phyloP scores from a whole-genome alignment of 1,284 basidiomycete species.

The Moesziomyces aphidis region DNA sequence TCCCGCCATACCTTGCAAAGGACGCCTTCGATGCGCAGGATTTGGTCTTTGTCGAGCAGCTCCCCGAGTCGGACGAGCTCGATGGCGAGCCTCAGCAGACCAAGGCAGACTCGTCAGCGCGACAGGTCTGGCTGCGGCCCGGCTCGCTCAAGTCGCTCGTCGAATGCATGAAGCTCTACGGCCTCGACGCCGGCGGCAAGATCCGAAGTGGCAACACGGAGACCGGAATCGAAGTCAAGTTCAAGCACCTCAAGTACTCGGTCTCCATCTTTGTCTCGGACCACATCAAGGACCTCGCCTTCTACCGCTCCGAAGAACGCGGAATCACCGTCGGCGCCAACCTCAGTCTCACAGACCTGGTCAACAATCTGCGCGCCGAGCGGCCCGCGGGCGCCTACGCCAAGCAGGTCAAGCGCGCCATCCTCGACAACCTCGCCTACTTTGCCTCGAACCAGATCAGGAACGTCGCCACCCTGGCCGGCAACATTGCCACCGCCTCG shows the following conservation, averaged over 20 bases:
- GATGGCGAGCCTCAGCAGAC: constrained; percentile 16
- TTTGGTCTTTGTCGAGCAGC: constrained; percentile 54
- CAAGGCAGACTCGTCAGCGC: constrained; percentile 8
- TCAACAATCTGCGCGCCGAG: constrained; percentile 44
- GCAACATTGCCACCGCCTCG: constrained; percentile 68
- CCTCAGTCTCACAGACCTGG: constrained; percentile 54
- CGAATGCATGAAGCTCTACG: constrained; percentile 43
- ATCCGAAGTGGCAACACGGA: constrained; percentile 62
- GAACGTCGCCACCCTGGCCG: constrained; percentile 67
- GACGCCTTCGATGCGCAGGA: constrained; percentile 54
- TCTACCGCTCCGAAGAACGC: constrained; percentile 37
- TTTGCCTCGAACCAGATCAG: constrained; percentile 68
- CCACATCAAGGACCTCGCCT: constrained; percentile 50
- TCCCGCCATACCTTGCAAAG: constrained; percentile 64
- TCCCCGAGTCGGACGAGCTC: constrained; percentile 28
- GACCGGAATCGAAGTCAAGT: constrained; percentile 62
- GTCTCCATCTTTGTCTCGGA: constrained; percentile 66
- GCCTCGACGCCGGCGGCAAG: constrained; percentile 43
- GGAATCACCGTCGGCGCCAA: constrained; percentile 64
- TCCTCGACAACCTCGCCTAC: constrained; percentile 58
- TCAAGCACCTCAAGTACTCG: constrained; percentile 54
- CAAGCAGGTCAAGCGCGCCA: constrained; percentile 49
- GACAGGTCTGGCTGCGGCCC: constrained; percentile 58
- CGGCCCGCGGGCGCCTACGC: constrained; percentile 23
- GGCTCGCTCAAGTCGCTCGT: constrained; percentile 53